Evolutionary conservation across 2,329 filamentous ascomycete genomes (phyloP).

Genomic region (Exophiala viscosa): DNA sequence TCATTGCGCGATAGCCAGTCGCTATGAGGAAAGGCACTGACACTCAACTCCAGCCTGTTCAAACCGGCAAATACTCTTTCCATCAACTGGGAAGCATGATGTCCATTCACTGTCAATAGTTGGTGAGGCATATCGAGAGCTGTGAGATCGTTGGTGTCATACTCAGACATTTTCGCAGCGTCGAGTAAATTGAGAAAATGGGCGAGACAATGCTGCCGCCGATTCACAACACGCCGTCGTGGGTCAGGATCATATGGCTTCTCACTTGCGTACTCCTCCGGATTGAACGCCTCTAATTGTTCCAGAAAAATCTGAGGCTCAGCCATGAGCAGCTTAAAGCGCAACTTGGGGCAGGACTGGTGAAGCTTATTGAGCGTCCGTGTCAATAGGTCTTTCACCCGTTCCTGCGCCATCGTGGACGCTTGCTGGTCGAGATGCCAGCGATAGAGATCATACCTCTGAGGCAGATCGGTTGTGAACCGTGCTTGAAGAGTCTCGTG

Average conservation of each 20-base stretch:
- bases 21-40: slow-evolving; percentile 19
- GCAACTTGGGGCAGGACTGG: slow-evolving; percentile 5
- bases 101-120: slow-evolving; percentile 3
- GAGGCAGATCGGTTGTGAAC: slow-evolving; percentile 16
- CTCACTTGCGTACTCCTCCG: slow-evolving; percentile 10
- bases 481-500: slow-evolving; percentile 19
- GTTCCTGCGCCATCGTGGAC: slow-evolving; percentile 10
- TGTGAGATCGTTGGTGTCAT: slow-evolving; percentile 6
- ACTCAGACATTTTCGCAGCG: slow-evolving; percentile 8
- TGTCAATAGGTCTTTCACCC: slow-evolving; percentile 4
- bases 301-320: slow-evolving; percentile 23
- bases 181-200: slow-evolving; percentile 22
- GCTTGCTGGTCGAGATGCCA: slow-evolving; percentile 26
- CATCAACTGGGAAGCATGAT: slow-evolving; percentile 3
- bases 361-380: slow-evolving; percentile 8
- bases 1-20: slow-evolving; percentile 20
- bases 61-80: slow-evolving; percentile 9
- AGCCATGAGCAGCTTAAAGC: slow-evolving; percentile 21
- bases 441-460: slow-evolving; percentile 20
- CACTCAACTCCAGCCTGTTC: slow-evolving; percentile 11
- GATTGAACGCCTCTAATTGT: slow-evolving; percentile 19
- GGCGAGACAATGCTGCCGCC: slow-evolving; percentile 15
- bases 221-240: slow-evolving; percentile 15
- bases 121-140: slow-evolving; percentile 18
- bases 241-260: slow-evolving; percentile 17